Conservation (phyloP, 352 stramenopile species). For the Globisporangium rhizosaccharum region DNA sequence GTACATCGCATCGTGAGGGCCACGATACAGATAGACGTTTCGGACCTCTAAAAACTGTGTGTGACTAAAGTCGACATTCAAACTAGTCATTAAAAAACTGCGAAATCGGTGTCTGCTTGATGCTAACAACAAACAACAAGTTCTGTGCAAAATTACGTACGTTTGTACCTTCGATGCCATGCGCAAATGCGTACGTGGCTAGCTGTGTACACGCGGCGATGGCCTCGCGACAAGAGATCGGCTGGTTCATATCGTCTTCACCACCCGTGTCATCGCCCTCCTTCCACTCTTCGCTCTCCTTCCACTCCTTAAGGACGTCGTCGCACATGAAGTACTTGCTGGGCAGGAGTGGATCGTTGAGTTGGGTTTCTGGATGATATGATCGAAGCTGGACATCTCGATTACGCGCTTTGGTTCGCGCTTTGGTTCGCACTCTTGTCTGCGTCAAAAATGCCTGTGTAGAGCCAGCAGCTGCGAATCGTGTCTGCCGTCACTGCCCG, state of each 20-base stretch:
- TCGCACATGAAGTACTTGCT: neutral
- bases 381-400: neutral
- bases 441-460: slow-evolving; percentile 11
- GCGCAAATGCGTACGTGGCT: neutral
- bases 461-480: slow-evolving; percentile 16
- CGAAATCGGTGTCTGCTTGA: neutral
- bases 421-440: neutral
- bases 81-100: neutral
- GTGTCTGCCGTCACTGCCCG: neutral
- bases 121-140: neutral
- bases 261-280: neutral
- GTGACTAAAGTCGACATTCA: neutral
- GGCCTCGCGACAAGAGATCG: neutral
- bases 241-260: neutral
- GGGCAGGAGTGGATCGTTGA: neutral
- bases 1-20: too few relatives aligned
- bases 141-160: neutral
- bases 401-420: neutral
- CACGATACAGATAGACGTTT: neutral
- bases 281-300: neutral
- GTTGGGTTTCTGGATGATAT: neutral
- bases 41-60: neutral
- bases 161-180: neutral
- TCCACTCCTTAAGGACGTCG: neutral
- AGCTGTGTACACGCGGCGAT: neutral